These are phyloP conservation scores for Phaeoacremonium minimum DNA, from an alignment of 2,329 filamentous ascomycete species.

Conservation along the genomic window DNA sequence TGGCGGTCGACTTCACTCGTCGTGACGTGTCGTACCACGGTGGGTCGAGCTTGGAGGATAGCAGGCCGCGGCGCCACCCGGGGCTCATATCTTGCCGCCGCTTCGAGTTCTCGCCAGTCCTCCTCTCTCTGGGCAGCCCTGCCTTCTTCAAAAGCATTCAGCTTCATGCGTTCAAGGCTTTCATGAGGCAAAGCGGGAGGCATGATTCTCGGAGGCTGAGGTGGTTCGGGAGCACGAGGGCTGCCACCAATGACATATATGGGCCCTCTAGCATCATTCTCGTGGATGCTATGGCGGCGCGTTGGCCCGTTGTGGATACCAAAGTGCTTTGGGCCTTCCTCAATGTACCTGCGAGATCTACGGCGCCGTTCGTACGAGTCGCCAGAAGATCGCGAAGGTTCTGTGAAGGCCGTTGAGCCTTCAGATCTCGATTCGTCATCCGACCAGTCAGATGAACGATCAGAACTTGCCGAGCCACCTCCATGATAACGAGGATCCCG, in stretches of 20 bases:
- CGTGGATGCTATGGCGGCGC: conserved; percentile 2
- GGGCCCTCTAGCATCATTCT: background rate
- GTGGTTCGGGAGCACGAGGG: conserved; percentile 1
- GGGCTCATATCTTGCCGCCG: conserved; percentile 1
- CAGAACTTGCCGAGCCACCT: conserved; percentile 3
- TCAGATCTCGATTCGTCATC: conserved; percentile 3
- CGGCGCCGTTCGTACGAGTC: background rate
- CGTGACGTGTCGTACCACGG: conserved; percentile 3
- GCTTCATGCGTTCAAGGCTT: background rate
- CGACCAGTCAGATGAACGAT: conserved; percentile 4
- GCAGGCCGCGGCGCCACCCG: conserved; percentile 1
- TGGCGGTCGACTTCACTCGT: conserved; percentile 7
- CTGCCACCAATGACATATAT: conserved; percentile 5
- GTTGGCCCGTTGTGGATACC: background rate
- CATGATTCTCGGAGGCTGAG: background rate
- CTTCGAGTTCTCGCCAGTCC: background rate
- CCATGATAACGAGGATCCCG: conserved; percentile 1
- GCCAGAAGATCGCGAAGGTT: conserved; percentile 3
- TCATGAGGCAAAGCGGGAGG: background rate
- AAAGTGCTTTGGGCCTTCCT: conserved; percentile 2
- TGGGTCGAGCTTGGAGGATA: background rate
- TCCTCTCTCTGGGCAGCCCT: conserved; percentile 3
- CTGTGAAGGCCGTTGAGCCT: background rate
- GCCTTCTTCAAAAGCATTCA: background rate
- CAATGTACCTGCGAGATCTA: conserved; percentile 1